Conservation (phyloP, 2,329 filamentous ascomycete species). For the Aureobasidium sp. region DNA sequence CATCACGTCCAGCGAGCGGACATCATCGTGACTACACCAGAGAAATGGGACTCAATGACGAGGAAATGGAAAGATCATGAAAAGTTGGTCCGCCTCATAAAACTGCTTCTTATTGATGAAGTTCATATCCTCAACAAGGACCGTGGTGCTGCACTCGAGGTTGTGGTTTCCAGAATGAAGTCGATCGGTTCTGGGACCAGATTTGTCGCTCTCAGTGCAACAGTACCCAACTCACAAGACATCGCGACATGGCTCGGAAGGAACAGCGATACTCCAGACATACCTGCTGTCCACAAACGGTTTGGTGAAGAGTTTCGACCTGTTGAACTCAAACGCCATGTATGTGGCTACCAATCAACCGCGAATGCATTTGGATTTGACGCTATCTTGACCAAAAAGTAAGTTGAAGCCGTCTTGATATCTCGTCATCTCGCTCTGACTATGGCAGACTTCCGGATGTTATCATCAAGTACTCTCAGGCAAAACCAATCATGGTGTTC, state of each 20-base stretch:
- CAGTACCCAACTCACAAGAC: slow-evolving; percentile 73
- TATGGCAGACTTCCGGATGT: slow-evolving; percentile 52
- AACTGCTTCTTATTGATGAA: slow-evolving; percentile 77
- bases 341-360: slow-evolving; percentile 59
- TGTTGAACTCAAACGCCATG: slow-evolving; percentile 66
- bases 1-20: slow-evolving; percentile 62
- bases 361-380: slow-evolving; percentile 73
- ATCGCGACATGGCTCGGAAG: slow-evolving; percentile 73
- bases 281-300: slow-evolving; percentile 57
- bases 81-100: slow-evolving; percentile 64
- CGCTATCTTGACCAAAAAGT: slow-evolving; percentile 55
- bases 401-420: background rate
- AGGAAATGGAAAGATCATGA: slow-evolving; percentile 78
- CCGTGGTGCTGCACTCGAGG: slow-evolving; percentile 72
- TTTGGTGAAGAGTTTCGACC: slow-evolving; percentile 77
- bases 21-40: slow-evolving; percentile 80
- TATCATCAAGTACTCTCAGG: slow-evolving; percentile 56
- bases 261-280: slow-evolving; percentile 47
- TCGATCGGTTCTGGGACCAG: slow-evolving; percentile 65
- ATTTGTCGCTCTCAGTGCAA: slow-evolving; percentile 75
- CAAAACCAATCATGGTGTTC: slow-evolving; percentile 76
- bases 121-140: slow-evolving; percentile 77
- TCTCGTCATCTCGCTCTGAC: background rate
- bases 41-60: slow-evolving; percentile 89
- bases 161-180: slow-evolving; percentile 82